Evolutionary conservation across 2,329 filamentous ascomycete genomes (phyloP).

Genomic region (Paecilomyces dactylethromorphus): DNA sequence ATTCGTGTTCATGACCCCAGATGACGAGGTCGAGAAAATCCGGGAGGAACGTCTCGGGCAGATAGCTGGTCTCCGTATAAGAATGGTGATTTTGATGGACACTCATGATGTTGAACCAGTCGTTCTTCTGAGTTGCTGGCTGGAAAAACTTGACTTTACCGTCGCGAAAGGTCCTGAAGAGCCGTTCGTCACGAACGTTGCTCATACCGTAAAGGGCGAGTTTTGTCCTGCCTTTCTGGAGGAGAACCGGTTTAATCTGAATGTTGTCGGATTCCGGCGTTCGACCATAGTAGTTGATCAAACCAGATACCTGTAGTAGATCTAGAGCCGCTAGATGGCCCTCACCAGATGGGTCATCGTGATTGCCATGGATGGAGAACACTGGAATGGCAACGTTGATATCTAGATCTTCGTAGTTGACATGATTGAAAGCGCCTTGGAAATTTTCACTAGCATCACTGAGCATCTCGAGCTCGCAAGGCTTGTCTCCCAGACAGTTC

Average conservation of each 20-base stretch:
- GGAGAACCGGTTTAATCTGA: conserved; percentile 77
- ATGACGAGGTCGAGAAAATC: conserved; percentile 86
- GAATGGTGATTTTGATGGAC: conserved; percentile 96
- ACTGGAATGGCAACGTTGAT: conserved; percentile 97
- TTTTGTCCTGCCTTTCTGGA: conserved; percentile 92
- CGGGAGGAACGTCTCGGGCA: conserved; percentile 88
- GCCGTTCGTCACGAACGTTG: conserved; percentile 89
- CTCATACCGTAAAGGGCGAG: conserved; percentile 89
- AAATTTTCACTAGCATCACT: conserved; percentile 91
- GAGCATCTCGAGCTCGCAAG: conserved; percentile 88
- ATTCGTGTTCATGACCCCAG: conserved; percentile 98
- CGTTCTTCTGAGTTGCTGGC: conserved; percentile 68
- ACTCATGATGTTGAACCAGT: conserved; percentile 95
- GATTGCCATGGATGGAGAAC: conserved; percentile 97
- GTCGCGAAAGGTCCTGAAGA: conserved; percentile 90
- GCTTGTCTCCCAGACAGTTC: conserved; percentile 92
- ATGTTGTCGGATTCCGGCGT: conserved; percentile 92
- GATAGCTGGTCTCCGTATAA: conserved; percentile 84
- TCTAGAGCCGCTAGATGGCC: conserved; percentile 88
- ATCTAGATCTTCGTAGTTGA: conserved; percentile 96
- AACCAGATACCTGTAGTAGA: conserved; percentile 78
- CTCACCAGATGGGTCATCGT: conserved; percentile 96
- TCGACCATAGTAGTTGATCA: conserved; percentile 94
- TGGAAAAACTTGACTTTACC: conserved; percentile 91
- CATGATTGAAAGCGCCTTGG: conserved; percentile 80